Conservation (phyloP, 768 basidiomycete genomes). For the Russula sp. region DNA sequence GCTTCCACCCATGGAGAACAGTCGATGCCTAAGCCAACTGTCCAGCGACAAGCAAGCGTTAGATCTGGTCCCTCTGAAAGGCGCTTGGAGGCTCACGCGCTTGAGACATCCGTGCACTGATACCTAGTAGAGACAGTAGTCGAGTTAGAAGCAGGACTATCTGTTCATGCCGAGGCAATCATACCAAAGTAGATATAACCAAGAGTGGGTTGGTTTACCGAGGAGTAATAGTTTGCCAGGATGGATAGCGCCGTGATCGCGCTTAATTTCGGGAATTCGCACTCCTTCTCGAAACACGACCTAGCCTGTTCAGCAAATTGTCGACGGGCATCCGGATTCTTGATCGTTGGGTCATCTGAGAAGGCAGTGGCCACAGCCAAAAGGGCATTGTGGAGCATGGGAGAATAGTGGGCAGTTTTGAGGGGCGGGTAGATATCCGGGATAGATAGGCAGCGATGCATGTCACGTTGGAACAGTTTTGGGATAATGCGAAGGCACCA, state of each 20-base stretch:
- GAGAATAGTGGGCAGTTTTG: conserved; percentile 57
- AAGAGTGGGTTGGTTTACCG: conserved; percentile 36
- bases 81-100: conserved; percentile 40
- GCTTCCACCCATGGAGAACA: conserved; percentile 51
- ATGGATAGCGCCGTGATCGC: conserved; percentile 38
- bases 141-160: background rate
- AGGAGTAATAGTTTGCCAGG: conserved; percentile 37
- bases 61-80: background rate
- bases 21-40: conserved; percentile 54
- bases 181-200: conserved; percentile 41
- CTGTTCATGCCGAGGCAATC: background rate
- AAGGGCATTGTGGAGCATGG: conserved; percentile 66
- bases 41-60: background rate
- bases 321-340: conserved; percentile 28
- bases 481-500: conserved; percentile 39
- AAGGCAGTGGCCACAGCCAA: conserved; percentile 40
- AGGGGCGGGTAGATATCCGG: conserved; percentile 30
- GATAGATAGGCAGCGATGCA: conserved; percentile 34
- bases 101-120: conserved; percentile 54
- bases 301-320: conserved; percentile 37
- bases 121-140: conserved; percentile 33
- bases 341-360: conserved; percentile 35
- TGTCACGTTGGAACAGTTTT: conserved; percentile 38
- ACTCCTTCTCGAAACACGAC: conserved; percentile 36
- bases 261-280: conserved; percentile 37